A percentile compares a stretch with the other conserved stretches of the same genome.
Conservation (phyloP, 148 eudicot species). For the Nepenthes mirabilis region DNA sequence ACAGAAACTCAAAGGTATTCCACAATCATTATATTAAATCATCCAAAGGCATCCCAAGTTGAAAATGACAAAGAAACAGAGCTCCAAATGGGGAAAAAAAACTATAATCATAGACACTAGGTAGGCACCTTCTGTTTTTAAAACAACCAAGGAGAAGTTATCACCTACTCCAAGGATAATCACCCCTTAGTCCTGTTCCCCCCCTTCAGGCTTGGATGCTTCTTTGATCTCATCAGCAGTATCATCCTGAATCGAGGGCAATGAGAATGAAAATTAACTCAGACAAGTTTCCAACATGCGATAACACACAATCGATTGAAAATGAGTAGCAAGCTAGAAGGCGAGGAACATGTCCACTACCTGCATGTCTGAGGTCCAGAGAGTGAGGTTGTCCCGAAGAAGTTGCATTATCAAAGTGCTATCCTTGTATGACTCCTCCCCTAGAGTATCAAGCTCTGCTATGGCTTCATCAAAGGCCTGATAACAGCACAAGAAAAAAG, state of each 20-base stretch:
- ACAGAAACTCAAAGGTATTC: no score
- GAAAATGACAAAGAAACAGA: no score
- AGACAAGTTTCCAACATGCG: not conserved
- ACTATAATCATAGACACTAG: no score
- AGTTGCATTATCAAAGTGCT: constrained; percentile 30
- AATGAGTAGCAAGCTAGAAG: not conserved
- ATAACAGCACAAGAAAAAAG: not conserved
- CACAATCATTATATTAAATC: no score
- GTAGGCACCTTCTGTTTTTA: not conserved
- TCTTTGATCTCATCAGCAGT: constrained; percentile 1
- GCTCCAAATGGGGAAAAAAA: no score
- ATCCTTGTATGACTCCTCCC: constrained; percentile 27
- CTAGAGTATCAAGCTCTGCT: constrained; percentile 23
- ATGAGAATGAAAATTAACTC: not conserved
- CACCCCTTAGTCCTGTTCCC: not conserved
- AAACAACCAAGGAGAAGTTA: not conserved
- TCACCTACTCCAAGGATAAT: not conserved
- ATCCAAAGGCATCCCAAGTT: no score
- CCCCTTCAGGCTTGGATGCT: not conserved
- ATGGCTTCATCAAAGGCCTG: constrained; percentile 28
- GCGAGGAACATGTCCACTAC: not conserved
- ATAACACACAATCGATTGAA: not conserved
- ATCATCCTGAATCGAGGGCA: not conserved
- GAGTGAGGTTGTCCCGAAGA: constrained; percentile 21
- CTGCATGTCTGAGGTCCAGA: constrained; percentile 16